Conservation (phyloP, 1,139 yeast species). For the Taphrina wiesneri region DNA sequence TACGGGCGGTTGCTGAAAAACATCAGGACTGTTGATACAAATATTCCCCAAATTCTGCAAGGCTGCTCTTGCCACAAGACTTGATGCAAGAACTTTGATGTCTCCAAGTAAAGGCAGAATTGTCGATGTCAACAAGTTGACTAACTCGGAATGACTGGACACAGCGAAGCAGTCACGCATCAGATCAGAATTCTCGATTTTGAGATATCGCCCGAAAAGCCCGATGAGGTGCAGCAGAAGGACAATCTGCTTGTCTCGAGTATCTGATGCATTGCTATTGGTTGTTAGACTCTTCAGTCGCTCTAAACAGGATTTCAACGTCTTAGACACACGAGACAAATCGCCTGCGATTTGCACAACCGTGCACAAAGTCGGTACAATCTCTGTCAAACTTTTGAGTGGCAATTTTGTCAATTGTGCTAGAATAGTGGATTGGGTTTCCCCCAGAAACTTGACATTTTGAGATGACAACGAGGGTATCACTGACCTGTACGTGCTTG, state of each 20-base stretch:
- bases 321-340: constrained; percentile 56
- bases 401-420: constrained; percentile 58
- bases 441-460: constrained; percentile 55
- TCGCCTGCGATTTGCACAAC: constrained; percentile 54
- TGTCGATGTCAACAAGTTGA: not conserved
- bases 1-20: constrained; percentile 5
- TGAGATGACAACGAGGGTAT: constrained; percentile 52
- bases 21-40: constrained; percentile 8
- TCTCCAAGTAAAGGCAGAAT: not conserved
- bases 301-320: constrained; percentile 56
- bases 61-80: constrained; percentile 4
- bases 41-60: constrained; percentile 18
- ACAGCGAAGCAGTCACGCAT: not conserved
- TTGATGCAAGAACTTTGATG: not conserved
- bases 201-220: constrained; percentile 66
- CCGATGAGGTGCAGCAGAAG: constrained; percentile 66
- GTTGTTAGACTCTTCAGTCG: constrained; percentile 2
- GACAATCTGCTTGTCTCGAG: constrained; percentile 53
- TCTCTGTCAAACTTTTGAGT: constrained; percentile 59
- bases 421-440: constrained; percentile 57
- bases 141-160: not conserved
- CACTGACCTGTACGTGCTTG: constrained; percentile 57
- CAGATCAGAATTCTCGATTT: constrained; percentile 50
- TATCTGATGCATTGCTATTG: constrained; percentile 32
- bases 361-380: constrained; percentile 66